Percentiles rank a stretch among this genome's conserved stretches.
Evolutionary conservation across 352 stramenopile species (phyloP).

Genomic region (Pythium aphanidermatum): DNA sequence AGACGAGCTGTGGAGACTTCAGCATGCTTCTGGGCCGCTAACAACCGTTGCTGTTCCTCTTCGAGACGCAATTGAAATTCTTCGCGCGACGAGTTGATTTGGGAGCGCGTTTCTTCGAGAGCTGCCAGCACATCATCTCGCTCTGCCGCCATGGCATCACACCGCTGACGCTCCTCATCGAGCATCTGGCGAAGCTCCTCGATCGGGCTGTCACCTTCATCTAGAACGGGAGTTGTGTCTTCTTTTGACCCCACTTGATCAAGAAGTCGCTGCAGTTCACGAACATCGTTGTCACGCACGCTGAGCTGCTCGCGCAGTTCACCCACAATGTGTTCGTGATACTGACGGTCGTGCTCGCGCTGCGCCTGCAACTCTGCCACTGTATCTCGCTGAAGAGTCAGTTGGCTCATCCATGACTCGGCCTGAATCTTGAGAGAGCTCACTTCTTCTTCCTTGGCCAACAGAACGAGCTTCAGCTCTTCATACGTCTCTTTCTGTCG

Average conservation of each 20-base stretch:
- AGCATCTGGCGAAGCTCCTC: constrained; percentile 17
- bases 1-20: no score
- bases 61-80: no score
- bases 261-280: constrained; percentile 6
- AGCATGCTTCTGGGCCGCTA: no score
- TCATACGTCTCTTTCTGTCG: constrained; percentile 35
- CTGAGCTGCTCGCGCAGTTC: constrained; percentile 14
- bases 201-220: constrained; percentile 24
- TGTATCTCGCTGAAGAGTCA: constrained; percentile 24
- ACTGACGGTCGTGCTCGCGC: constrained; percentile 9
- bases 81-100: no score
- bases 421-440: constrained; percentile 27
- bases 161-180: background rate
- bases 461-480: constrained; percentile 36
- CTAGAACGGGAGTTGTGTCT: constrained; percentile 3
- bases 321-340: constrained; percentile 4
- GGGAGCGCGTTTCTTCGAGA: constrained; percentile 1
- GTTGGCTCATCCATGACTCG: constrained; percentile 22
- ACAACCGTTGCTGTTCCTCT: no score
- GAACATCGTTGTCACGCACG: background rate
- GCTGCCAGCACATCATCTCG: background rate
- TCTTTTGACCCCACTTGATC: background rate
- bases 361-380: constrained; percentile 8
- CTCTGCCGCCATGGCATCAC: constrained; percentile 12
- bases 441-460: constrained; percentile 38